Evolutionary conservation across 1,139 yeast species (phyloP), one percentile per base, ranked within the genome.

Genomic region (Diutina rugosa): DNA sequence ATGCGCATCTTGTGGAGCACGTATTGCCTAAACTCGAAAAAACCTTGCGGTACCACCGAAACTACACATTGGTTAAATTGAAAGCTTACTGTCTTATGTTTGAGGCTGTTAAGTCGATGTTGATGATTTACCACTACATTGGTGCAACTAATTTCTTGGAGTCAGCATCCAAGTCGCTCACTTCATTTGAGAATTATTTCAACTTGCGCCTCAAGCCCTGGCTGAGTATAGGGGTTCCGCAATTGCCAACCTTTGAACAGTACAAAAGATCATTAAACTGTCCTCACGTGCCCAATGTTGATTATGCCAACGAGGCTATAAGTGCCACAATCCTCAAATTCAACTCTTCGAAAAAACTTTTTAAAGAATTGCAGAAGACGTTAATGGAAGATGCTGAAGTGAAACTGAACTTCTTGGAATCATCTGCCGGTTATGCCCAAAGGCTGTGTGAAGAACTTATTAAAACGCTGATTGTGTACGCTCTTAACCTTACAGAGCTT

Each of bases 191-290:
- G 59, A 65, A 77, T 49, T 69, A 85, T n/a, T 89, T 78, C 67
- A 73, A 79, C 28, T 70, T 90, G 53, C 78, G 97, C 61, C 80
- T 90, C 79, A 90, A 90, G 65, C 85, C 95, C 2, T 90, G 88
- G 72, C 81, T 88, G 18, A 80, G 91, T 0, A 86, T 91, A 18
- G 97, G 96, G 0, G 84, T 84, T 6, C 97, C 98, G 0, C 77
- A 75, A 38, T 65, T 79, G 56, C 88, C 93, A 3, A 66, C 72
- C 0, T 85, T 70, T 63, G 66, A 69, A 10, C 71, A 71, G 52
- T 76, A 69, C 59, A 58, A 57, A 41, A 61, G 58, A 12, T 64
- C 71, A 3, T 58, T 68, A 35, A 16, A 28, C 8, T 35, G 41
- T n/a, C 41, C 41, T 35, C n/a, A 12, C n/a, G 14, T 10, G 14